A percentile compares a stretch with the other conserved stretches of the same genome.
These are phyloP conservation scores for Prunella vulgaris DNA, from an alignment of 257 asterid species.

Conservation along the genomic window DNA sequence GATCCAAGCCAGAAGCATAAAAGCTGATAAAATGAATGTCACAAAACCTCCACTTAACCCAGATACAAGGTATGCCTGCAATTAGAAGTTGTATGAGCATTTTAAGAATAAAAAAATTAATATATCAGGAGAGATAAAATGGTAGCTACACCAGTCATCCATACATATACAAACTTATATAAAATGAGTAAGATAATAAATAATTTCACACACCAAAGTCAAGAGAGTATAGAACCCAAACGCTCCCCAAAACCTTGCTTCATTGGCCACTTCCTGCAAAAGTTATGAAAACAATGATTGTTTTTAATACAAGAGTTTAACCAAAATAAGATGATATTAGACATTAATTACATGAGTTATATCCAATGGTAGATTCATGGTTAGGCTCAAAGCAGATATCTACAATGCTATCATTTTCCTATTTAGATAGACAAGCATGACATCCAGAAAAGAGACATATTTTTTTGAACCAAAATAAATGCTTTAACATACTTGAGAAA, in stretches of 20 bases:
- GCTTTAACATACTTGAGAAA: slow-evolving; percentile 9
- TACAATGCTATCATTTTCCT: background rate
- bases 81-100: slow-evolving; percentile 36
- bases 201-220: slow-evolving; percentile 57
- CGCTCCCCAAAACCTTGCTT: slow-evolving; percentile 99
- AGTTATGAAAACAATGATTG: background rate
- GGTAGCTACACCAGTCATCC: background rate
- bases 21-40: slow-evolving; percentile 58
- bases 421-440: slow-evolving; percentile 5
- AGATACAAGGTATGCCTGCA: slow-evolving; percentile 71
- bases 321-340: background rate
- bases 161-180: slow-evolving; percentile 15
- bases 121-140: slow-evolving; percentile 9
- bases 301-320: slow-evolving; percentile 6
- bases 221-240: slow-evolving; percentile 83
- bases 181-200: slow-evolving; percentile 14
- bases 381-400: background rate
- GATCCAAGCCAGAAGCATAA: slow-evolving; percentile 89
- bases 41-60: slow-evolving; percentile 90
- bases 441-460: background rate
- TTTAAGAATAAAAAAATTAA: slow-evolving; percentile 8
- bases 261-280: slow-evolving; percentile 68
- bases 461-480: background rate
- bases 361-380: slow-evolving; percentile 3
- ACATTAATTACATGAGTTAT: slow-evolving; percentile 7